Evolutionary conservation across 169 alveolate species (phyloP), one percentile per base, ranked within the genome.

Genomic region (Theileria luwenshuni): DNA sequence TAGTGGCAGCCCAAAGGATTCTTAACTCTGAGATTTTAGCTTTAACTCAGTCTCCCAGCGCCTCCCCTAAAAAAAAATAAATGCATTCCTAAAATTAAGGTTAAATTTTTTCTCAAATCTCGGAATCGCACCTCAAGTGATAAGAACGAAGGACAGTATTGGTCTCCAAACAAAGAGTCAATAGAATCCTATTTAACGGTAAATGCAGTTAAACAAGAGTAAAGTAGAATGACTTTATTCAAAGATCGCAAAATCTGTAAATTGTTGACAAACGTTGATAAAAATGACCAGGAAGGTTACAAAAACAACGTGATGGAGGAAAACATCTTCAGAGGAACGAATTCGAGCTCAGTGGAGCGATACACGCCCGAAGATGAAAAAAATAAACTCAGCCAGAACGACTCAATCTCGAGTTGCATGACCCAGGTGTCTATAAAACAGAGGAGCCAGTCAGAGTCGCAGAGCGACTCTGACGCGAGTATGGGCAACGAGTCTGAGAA

Each of bases 211-310:
- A 27, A 56, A 56, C 3, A 21, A 27, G 15, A 41, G 23, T 6
- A 15, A 27, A 28, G 23, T 62, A 62, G 19, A 35, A 62, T 62
- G 72, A 45, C 43, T 62, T 23, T 45, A 13, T 62, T 68, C 43
- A 51, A 68, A 21, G 76, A 68, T 68, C 76, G 76, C 76, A 68
- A 68, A 68, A n/a, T 35, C 19, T 68, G 76, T 41, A 68, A 51
- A 51, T 28, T 68, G 28, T n/a, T 68, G 12, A 32, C 76, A 7
- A 68, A 17, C 54, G 35, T 33, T 30, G 72, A 62, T 27, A 62
- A 41, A 23, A 62, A 5, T 42, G 38, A 13, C 19, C 58, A 62
- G 52, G 72, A 62, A 62, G 72, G 72, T 35, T 56, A 56, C 65
- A 56, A n/a, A 21, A 21, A 27, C 59, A 63, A 63, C 32, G 28